These are phyloP conservation scores for Candida nemodendra DNA, from an alignment of 805 yeast species.

Conservation along the genomic window DNA sequence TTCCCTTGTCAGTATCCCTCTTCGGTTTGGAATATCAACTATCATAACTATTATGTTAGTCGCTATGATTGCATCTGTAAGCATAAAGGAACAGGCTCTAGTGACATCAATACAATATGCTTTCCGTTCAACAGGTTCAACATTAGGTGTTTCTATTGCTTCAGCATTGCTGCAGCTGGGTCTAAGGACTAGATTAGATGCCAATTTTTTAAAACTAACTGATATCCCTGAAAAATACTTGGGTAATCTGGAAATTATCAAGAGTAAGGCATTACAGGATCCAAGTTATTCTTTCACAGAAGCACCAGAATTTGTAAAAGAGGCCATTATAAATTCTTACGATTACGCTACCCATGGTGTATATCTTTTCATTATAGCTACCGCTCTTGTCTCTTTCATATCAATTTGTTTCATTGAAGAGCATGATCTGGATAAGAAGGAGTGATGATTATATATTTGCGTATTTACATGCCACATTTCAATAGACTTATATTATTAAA, in stretches of 20 bases:
- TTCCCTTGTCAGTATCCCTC: constrained; percentile 44
- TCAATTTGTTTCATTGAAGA: constrained; percentile 11
- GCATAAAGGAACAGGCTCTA: constrained; percentile 68
- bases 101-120: constrained; percentile 87
- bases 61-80: constrained; percentile 75
- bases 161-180: constrained; percentile 43
- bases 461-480: no score
- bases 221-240: constrained; percentile 15
- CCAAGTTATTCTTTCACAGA: constrained; percentile 28
- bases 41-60: constrained; percentile 68
- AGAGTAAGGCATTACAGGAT: constrained; percentile 16
- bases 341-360: constrained; percentile 51
- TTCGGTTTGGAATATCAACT: constrained; percentile 65
- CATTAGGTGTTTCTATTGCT: constrained; percentile 50
- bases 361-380: constrained; percentile 38
- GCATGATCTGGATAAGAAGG: constrained; percentile 9
- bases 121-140: constrained; percentile 54
- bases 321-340: constrained; percentile 48
- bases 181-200: constrained; percentile 10
- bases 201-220: constrained; percentile 11
- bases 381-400: constrained; percentile 14
- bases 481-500: background rate
- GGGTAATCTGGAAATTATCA: constrained; percentile 10
- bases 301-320: constrained; percentile 49
- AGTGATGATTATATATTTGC: background rate